Evolutionary conservation across 148 eudicot species (phyloP).

Genomic region (Gaultheria prostrata): DNA sequence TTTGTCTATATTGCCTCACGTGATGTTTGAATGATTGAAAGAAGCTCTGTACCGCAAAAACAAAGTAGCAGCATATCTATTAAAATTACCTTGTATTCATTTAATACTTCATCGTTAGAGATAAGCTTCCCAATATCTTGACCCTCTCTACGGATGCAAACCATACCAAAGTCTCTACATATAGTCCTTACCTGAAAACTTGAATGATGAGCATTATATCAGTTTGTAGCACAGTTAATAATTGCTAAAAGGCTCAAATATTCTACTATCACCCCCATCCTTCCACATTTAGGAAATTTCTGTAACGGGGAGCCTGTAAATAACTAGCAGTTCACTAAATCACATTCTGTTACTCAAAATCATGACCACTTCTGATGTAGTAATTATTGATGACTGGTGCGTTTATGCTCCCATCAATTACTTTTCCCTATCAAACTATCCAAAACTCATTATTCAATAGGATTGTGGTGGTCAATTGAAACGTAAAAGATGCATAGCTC

Average conservation of each 20-base stretch:
- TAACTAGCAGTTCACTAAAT: background rate
- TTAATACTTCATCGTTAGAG: constrained; percentile 50
- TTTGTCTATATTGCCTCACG: background rate
- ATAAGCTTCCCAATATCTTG: constrained; percentile 69
- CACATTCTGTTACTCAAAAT: background rate
- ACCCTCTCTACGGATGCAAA: constrained; percentile 84
- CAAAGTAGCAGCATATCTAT: background rate
- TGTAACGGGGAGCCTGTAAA: background rate
- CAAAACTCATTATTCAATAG: background rate
- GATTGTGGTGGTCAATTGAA: background rate
- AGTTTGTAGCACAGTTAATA: background rate
- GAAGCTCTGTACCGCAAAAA: background rate
- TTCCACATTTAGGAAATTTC: too few relatives aligned
- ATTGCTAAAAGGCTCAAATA: background rate
- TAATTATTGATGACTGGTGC: background rate
- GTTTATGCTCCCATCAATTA: background rate
- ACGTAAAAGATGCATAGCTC: background rate
- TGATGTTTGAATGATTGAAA: background rate
- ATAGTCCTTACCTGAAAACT: constrained; percentile 56
- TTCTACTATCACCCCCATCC: background rate
- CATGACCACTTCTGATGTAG: background rate
- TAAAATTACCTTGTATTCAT: constrained; percentile 55
- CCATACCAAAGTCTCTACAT: constrained; percentile 86
- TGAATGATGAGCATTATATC: constrained; percentile 4
- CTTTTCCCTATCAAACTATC: background rate